Evolutionary conservation across 2,329 filamentous ascomycete genomes (phyloP), one percentile per base, ranked within the genome.

Genomic region (Polychaeton citri): DNA sequence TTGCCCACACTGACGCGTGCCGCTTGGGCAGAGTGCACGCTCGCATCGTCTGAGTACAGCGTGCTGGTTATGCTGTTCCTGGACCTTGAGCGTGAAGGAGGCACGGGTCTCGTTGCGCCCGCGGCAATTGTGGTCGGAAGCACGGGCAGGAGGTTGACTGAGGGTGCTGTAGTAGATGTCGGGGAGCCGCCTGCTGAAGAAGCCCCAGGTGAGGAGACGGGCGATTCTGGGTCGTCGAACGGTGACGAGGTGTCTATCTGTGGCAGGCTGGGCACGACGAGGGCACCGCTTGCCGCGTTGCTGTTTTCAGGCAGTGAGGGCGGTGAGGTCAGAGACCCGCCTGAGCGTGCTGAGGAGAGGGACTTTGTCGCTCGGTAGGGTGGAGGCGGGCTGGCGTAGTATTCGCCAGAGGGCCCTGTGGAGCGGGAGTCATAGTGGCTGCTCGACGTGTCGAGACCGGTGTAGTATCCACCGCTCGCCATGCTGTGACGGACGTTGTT

Each of bases 41-140:
- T 44, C 6, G 49, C 49, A 1, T 43, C 47, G 19, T 52, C 49
- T 21, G 42, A 46, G 37, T 52, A 52, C 8, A 42, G 38, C 8
- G 47, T 47, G 13, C 40, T 44, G 5, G 44, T 48, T 21, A 50
- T 41, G 28, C 45, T 49, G 9, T 41, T 43, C 17, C 32, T 38
- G 8, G 38, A 39, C 19, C 31, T 34, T 8, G 35, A 24, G 9
- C 40, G 24, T n/a, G 38, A 38, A 17, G 38, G 36, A 18, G 24
- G 24, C 7, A 15, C 15, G 24, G 24, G 24, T n/a, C n/a, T n/a
- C n/a, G n/a, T n/a, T n/a, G n/a, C n/a, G n/a, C n/a, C n/a, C n/a
- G n/a, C n/a, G n/a, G n/a, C n/a, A n/a, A n/a, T n/a, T n/a, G n/a
- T n/a, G n/a, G n/a, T n/a, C n/a, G n/a, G n/a, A n/a, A n/a, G n/a